Base-by-base conservation (phyloP, 768 basidiomycete genomes). In the Suillus sp. region DNA sequence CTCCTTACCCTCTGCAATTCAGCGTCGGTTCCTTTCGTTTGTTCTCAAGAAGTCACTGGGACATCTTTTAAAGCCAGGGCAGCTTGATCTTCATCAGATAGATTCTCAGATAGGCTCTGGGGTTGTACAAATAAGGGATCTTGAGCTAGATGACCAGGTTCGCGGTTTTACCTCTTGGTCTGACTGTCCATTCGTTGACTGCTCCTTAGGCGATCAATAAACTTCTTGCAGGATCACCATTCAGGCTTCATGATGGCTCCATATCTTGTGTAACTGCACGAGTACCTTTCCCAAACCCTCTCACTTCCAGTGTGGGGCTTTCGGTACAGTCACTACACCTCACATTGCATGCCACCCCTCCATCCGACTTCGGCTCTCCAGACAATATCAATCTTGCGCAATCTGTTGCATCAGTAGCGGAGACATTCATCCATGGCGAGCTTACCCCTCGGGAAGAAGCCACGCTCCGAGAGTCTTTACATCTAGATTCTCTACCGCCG, bases 31-130 rank as follows among this genome's bases (percentile, higher is more conserved):
- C 78, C 81, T 98, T 40, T 95, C 95, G 1, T 98, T 95, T 73
- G 78, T 94, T 59, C 83, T 98, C 65, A 91, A 88, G 81, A 88
- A 87, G 70, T 83, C 86, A 9, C 79, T 98, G 0, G 96, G 96
- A 13, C 91, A 90, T 71, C 83, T 97, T 64, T 83, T 98, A 60
- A 91, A 90, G 73, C 92, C 92, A 11, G 95, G 93, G 18, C 95
- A 95, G 70, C 84, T 97, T 62, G 92, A 97, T 77, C 81, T 86
- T 59, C 84, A 89, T 61, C 88, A 93, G 77, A 90, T 97, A 69
- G 93, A 96, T 69, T 91, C 93, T 34, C 93, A 96, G 76, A 89
- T 98, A 69, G 91, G 93, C n/a, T 90, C 89, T 47, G 96, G 96
- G 20, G 89, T 85, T 72, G 87, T 97, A 4, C 92, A 95, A 75